These are phyloP conservation scores for Cryptococcus sp. DNA, from an alignment of 1,284 basidiomycete species.

Conservation along the genomic window DNA sequence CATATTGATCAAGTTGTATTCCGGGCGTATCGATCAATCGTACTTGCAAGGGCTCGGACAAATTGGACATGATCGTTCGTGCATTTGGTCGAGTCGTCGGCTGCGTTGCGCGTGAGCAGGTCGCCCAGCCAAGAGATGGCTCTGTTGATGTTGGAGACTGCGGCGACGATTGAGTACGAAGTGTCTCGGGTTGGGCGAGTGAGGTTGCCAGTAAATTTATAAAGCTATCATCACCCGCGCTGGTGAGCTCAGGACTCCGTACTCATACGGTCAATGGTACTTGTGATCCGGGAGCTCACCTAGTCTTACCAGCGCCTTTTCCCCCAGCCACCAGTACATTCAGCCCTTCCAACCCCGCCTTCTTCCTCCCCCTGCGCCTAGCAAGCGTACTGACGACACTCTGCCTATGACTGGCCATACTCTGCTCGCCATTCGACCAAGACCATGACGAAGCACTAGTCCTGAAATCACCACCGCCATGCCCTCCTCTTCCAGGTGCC, in stretches of 20 bases:
- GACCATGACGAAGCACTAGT: neutral
- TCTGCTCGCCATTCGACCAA: neutral
- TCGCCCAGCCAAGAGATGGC: too few species aligned
- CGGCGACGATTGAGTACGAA: too few species aligned
- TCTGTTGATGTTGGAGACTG: too few species aligned
- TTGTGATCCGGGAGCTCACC: conserved; percentile 23
- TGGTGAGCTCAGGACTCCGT: neutral
- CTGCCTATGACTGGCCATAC: neutral
- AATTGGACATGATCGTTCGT: conserved; percentile 10
- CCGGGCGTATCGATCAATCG: conserved; percentile 48
- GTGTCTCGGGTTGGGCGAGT: too few species aligned
- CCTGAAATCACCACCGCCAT: neutral
- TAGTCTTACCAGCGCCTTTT: conserved; percentile 44
- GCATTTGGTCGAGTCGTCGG: conserved; percentile 4
- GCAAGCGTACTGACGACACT: conserved; percentile 8
- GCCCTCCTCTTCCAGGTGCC: neutral
- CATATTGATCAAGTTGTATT: conserved; percentile 23
- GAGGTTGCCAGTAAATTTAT: conserved; percentile 22
- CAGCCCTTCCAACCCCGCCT: conserved; percentile 27
- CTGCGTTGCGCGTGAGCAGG: too few species aligned
- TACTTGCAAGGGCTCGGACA: conserved; percentile 25
- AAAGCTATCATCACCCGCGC: conserved; percentile 14
- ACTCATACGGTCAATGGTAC: neutral
- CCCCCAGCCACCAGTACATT: conserved; percentile 47
- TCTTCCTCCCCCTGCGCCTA: conserved; percentile 14